These are phyloP conservation scores for Aspergillus nidulans DNA, from an alignment of 495 filamentous ascomycete species.

Conservation along the genomic window DNA sequence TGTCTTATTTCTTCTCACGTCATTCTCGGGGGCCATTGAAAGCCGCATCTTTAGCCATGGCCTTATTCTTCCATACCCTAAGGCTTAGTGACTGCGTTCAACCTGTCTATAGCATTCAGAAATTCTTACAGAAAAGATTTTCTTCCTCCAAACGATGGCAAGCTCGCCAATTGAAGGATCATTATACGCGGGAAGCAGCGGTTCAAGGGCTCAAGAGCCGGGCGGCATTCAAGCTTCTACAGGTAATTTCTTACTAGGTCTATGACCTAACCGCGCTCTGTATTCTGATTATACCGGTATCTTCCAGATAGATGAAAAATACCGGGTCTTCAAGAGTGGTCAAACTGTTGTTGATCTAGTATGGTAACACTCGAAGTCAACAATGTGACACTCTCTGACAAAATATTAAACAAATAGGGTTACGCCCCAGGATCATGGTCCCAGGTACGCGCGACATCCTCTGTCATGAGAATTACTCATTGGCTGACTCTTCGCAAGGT, in stretches of 20 bases:
- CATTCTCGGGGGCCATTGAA: background rate
- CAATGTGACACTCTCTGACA: background rate
- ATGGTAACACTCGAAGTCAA: conserved; percentile 16
- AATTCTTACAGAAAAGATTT: conserved; percentile 19
- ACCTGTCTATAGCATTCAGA: conserved; percentile 9
- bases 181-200: conserved; percentile 64
- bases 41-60: conserved; percentile 1
- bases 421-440: conserved; percentile 95
- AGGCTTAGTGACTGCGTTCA: background rate
- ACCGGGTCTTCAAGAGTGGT: conserved; percentile 68
- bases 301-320: conserved; percentile 69
- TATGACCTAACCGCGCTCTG: background rate
- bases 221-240: conserved; percentile 87
- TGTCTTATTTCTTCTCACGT: background rate
- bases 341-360: conserved; percentile 89
- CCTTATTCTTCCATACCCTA: background rate
- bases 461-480: background rate
- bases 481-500: conserved; percentile 43
- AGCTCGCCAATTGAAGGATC: conserved; percentile 66
- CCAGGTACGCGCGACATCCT: conserved; percentile 50
- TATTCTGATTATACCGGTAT: background rate
- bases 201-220: conserved; percentile 77
- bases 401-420: conserved; percentile 48
- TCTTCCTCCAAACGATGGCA: conserved; percentile 82
- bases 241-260: conserved; percentile 41